Base-by-base conservation (phyloP, 768 basidiomycete species). In the Flagelloscypha sp. region DNA sequence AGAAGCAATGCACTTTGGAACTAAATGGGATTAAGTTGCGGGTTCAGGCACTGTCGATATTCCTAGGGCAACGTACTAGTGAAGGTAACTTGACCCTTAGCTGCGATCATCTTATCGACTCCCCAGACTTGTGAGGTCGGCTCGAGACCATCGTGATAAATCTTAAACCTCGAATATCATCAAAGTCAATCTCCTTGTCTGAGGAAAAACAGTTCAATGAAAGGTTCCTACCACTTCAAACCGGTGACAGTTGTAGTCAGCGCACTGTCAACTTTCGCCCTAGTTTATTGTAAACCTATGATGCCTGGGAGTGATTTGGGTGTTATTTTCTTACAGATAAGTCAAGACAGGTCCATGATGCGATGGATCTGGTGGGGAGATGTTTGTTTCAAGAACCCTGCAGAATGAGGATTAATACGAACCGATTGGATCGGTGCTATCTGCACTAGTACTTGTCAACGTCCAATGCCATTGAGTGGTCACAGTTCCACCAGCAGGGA, bases 311-410 rank as follows among this genome's bases (percentile, higher is more conserved):
- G n/a, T n/a, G n/a, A n/a, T n/a, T n/a, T n/a, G n/a, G n/a, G n/a
- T n/a, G n/a, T n/a, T n/a, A n/a, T n/a, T n/a, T n/a, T 41, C 66
- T 35, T 52, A 72, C 70, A 74, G 58, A 49, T 74, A 74, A 3
- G 64, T 57, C 7, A 73, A 47, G 17, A 72, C 57, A 8, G 73
- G 73, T 1, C 72, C 74, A 28, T 75, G 65, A 54, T 76, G 75
- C 11, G 61, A 53, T 2, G 63, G 37, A 42, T 74, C 73, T n/a
- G n/a, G n/a, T n/a, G n/a, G n/a, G n/a, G n/a, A n/a, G n/a, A n/a
- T n/a, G n/a, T n/a, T n/a, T n/a, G n/a, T n/a, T n/a, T n/a, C n/a
- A n/a, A n/a, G n/a, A n/a, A n/a, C n/a, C n/a, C n/a, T n/a, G n/a
- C n/a, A n/a, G n/a, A n/a, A n/a, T n/a, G n/a, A n/a, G n/a, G n/a